Conservation (phyloP, 1,139 yeast species). For the Candida tropicalis region DNA sequence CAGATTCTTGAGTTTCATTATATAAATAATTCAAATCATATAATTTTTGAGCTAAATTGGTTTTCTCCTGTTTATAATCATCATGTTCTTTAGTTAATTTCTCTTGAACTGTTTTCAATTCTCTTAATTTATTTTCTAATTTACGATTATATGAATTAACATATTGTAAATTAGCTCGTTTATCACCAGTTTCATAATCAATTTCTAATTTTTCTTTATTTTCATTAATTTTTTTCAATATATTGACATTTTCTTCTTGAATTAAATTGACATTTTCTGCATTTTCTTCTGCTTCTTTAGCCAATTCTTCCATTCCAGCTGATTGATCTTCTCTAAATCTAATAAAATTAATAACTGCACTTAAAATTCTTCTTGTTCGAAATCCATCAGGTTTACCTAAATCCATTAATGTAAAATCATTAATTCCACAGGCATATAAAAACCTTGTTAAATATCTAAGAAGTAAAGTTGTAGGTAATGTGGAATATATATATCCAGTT, state of each 20-base stretch:
- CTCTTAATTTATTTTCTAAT: conserved; percentile 64
- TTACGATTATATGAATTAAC: conserved; percentile 58
- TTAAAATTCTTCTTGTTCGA: conserved; percentile 64
- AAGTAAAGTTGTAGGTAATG: conserved; percentile 40
- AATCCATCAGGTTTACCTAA: conserved; percentile 64
- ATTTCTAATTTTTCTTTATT: conserved; percentile 32
- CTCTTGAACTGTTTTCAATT: conserved; percentile 67
- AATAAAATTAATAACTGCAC: conserved; percentile 86
- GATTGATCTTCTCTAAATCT: conserved; percentile 80
- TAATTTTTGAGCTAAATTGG: conserved; percentile 53
- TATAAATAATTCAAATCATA: conserved; percentile 58
- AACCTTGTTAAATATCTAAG: conserved; percentile 65
- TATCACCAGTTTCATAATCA: conserved; percentile 19
- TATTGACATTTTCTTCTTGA: conserved; percentile 39
- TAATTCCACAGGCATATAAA: conserved; percentile 71
- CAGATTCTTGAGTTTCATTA: conserved; percentile 57
- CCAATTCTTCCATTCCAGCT: conserved; percentile 65
- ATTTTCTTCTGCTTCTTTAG: conserved; percentile 55
- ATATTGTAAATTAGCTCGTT: conserved; percentile 41
- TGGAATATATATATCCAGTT: conserved; percentile 29
- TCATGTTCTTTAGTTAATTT: conserved; percentile 65
- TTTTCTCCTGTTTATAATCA: conserved; percentile 65
- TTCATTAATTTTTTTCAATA: conserved; percentile 45
- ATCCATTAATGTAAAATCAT: conserved; percentile 76
- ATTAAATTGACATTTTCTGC: conserved; percentile 39